Base-by-base conservation (phyloP, 2,329 filamentous ascomycete genomes). In the Grosmannia penicillata region DNA sequence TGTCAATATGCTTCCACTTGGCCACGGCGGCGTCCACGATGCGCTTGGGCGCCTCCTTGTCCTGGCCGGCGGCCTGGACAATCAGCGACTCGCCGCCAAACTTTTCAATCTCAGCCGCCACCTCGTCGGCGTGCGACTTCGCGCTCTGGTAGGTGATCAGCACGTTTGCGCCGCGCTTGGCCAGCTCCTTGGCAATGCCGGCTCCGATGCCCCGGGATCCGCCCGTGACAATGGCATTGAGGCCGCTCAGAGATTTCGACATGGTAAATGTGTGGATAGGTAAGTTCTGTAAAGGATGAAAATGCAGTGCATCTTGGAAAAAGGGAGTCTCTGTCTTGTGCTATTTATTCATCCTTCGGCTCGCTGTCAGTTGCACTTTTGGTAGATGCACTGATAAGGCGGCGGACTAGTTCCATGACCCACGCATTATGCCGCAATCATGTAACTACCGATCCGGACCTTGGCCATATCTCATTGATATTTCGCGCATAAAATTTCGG, bases 171-270 rank as follows among this genome's bases (percentile, higher is more conserved):
- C 76, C 76, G 42, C 74, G 72, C 44, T 67, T 64, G 43, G 69
- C 76, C 40, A 81, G 70, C 58, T 79, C 73, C 38, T 71, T 62
- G 38, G 75, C 76, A 65, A 80, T 79, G 48, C 72, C 71, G 38
- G 70, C 67, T 43, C 76, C 76, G 46, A 81, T 79, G 48, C 75
- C 76, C 55, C 75, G 72, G 50, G 41, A 41, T 2, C 22, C 41
- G 15, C 43, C 41, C 2, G 43, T 43, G 15, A 43, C 39, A 8
- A 45, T 33, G 14, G 72, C 65, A 15, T 21, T 22, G 7, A 10
- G 26, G n/a, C 27, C 35, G 2, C 8, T 6, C 19, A 37, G 14
- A 8, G 26, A 11, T 15, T 29, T n/a, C n/a, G n/a, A n/a, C n/a
- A n/a, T n/a, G n/a, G n/a, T n/a, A n/a, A n/a, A n/a, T n/a, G n/a